phyloP scores from a whole-genome alignment of 305 asterid genomes.

The Petunia hybrid region DNA sequence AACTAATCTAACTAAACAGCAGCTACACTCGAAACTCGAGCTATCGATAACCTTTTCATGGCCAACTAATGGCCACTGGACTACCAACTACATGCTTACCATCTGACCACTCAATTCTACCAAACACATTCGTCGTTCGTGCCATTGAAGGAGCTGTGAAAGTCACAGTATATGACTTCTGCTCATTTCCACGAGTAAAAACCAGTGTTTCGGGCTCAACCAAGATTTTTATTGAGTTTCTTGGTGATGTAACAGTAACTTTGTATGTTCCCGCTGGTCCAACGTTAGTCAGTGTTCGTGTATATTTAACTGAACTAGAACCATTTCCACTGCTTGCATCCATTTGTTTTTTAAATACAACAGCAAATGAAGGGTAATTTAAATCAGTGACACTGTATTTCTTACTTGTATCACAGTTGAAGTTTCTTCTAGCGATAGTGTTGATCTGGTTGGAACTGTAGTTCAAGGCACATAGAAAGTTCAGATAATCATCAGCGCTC shows the following conservation, averaged over 20 bases:
- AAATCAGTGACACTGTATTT: conserved; percentile 65
- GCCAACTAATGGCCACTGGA: conserved; percentile 56
- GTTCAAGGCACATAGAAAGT: conserved; percentile 75
- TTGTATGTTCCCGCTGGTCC: conserved; percentile 75
- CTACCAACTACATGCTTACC: conserved; percentile 58
- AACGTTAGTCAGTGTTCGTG: conserved; percentile 72
- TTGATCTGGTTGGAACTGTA: conserved; percentile 60
- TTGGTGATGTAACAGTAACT: conserved; percentile 41
- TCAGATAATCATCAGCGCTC: conserved; percentile 48
- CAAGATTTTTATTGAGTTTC: conserved; percentile 22
- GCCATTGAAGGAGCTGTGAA: conserved; percentile 30
- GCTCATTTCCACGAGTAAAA: conserved; percentile 33
- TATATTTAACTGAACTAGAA: conserved; percentile 54
- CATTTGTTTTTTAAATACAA: conserved; percentile 44
- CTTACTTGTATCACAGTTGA: conserved; percentile 59
- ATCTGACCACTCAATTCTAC: conserved; percentile 56
- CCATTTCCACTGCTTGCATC: conserved; percentile 22
- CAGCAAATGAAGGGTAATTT: conserved; percentile 82
- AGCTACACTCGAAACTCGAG: conserved; percentile 8
- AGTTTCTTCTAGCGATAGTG: conserved; percentile 64
- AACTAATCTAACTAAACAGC: conserved; percentile 5
- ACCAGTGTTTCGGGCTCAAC: conserved; percentile 38
- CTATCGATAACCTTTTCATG: conserved; percentile 26
- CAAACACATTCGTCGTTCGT: conserved; percentile 39
- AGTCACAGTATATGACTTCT: conserved; percentile 40